Base-by-base conservation (phyloP, 345 rosid species). In the Hypericum perforatum region DNA sequence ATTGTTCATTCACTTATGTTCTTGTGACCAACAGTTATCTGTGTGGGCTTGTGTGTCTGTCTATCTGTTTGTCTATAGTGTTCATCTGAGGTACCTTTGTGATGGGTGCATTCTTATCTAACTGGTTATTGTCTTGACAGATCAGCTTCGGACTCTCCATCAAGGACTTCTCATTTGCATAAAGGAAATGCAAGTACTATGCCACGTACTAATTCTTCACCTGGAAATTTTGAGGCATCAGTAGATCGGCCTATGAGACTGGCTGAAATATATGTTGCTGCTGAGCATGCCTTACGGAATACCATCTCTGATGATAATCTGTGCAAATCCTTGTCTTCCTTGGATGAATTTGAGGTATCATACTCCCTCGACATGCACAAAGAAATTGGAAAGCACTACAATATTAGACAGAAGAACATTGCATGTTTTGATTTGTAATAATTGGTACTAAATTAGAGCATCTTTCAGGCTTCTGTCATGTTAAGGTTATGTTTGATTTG, bases 161-260 rank as follows among this genome's bases (percentile, higher is more conserved):
- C 63, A 46, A 76, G 68, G 75, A 70, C 65, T 52, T 58, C 81
- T 41, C 75, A 78, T 9, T 64, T 71, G 49, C 68, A 68, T 43
- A 82, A 81, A 75, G 59, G 57, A 37, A 74, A 61, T 48, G 46
- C 68, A 51, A 58, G 62, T 74, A 64, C 78, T 48, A 83, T 83
- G 84, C 50, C 72, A 0, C 82, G 97, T 14, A 81, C 94, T 58
- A 71, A 81, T 70, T 92, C 98, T 53, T 81, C 85, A 59, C 91
- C 95, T 32, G 88, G 90, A 58, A 78, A 72, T 62, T 79, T 88
- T 58, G 97, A 88, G 40, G 81, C 86, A 54, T 85, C 91, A 36
- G 70, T 82, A 36, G 89, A 74, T 74, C 78, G 90, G 56, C 98
- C 98, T 50, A 85, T 88, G 98, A 83, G 96, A 68, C 88, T 88